phyloP scores from a whole-genome alignment of 2,329 filamentous ascomycete genomes.

The Penicillium sp. region DNA sequence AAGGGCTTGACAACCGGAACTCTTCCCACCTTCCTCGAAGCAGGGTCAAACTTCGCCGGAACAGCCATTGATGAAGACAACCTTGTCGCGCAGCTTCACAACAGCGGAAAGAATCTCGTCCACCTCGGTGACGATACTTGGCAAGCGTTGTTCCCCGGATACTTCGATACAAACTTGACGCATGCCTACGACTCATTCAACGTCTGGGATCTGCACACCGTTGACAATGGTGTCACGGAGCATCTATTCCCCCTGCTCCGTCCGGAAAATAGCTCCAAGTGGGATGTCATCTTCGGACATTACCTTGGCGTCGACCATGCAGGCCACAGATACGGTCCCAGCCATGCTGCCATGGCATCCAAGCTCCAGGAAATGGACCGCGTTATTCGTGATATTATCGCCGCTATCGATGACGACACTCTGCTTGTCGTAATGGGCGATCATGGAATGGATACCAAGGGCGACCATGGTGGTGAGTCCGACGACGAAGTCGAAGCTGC shows the following conservation, averaged over 20 bases:
- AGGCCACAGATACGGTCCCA: constrained; percentile 91
- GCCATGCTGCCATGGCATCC: constrained; percentile 85
- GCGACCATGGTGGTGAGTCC: constrained; percentile 97
- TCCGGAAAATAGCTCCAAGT: constrained; percentile 64
- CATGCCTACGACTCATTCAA: constrained; percentile 95
- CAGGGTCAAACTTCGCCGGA: constrained; percentile 92
- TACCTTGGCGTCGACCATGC: constrained; percentile 96
- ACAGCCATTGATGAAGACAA: constrained; percentile 95
- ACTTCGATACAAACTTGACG: constrained; percentile 85
- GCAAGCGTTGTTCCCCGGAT: constrained; percentile 89
- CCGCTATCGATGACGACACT: constrained; percentile 77
- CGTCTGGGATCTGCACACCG: constrained; percentile 95
- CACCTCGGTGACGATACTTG: constrained; percentile 98
- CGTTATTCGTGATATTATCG: constrained; percentile 72
- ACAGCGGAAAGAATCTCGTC: constrained; percentile 74
- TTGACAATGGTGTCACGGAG: constrained; percentile 91
- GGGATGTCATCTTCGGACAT: constrained; percentile 95
- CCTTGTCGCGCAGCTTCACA: constrained; percentile 63
- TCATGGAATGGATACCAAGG: constrained; percentile 96
- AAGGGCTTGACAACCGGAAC: constrained; percentile 96
- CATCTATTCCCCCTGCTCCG: constrained; percentile 78
- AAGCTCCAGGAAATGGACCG: constrained; percentile 91
- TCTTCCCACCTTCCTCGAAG: constrained; percentile 89
- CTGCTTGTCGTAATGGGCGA: constrained; percentile 97
- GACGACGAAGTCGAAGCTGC: constrained; percentile 94